Evolutionary conservation across 2,329 filamentous ascomycete species (phyloP).

Genomic region (Ascochyta pisi): DNA sequence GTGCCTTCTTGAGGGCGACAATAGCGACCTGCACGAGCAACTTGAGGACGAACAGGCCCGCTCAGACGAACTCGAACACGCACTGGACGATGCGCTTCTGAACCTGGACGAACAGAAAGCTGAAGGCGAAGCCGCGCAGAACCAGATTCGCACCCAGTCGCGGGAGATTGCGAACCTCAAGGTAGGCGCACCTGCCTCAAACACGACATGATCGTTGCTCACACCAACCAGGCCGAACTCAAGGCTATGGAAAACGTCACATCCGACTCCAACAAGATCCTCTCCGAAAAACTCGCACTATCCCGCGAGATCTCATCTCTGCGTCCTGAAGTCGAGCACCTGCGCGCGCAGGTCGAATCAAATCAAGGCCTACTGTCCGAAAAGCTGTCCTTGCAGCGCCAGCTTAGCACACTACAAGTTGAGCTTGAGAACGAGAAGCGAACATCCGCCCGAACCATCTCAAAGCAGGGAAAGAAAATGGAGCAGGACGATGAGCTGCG

Average conservation of each 20-base stretch:
- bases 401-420: slow-evolving; percentile 77
- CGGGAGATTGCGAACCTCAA: slow-evolving; percentile 64
- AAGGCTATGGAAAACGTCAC: slow-evolving; percentile 70
- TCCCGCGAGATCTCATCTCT: slow-evolving; percentile 65
- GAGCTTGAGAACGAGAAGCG: slow-evolving; percentile 84
- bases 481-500: slow-evolving; percentile 57
- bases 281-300: slow-evolving; percentile 70
- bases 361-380: slow-evolving; percentile 76
- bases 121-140: slow-evolving; percentile 54
- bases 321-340: slow-evolving; percentile 68
- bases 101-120: slow-evolving; percentile 58
- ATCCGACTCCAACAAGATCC: slow-evolving; percentile 72
- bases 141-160: slow-evolving; percentile 59
- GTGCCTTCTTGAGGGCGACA: slow-evolving; percentile 75
- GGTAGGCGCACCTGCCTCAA: slow-evolving; percentile 56
- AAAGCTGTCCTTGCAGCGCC: slow-evolving; percentile 79
- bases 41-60: slow-evolving; percentile 66
- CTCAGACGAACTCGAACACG: slow-evolving; percentile 61
- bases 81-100: slow-evolving; percentile 57
- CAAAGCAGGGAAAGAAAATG: slow-evolving; percentile 58
- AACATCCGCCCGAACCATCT: slow-evolving; percentile 65
- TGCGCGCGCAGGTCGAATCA: slow-evolving; percentile 63
- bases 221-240: slow-evolving; percentile 68
- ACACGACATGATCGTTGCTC: slow-evolving; percentile 48
- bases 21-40: slow-evolving; percentile 69